Conservation (phyloP, 257 asterid genomes). For the Solanum etuberosum region DNA sequence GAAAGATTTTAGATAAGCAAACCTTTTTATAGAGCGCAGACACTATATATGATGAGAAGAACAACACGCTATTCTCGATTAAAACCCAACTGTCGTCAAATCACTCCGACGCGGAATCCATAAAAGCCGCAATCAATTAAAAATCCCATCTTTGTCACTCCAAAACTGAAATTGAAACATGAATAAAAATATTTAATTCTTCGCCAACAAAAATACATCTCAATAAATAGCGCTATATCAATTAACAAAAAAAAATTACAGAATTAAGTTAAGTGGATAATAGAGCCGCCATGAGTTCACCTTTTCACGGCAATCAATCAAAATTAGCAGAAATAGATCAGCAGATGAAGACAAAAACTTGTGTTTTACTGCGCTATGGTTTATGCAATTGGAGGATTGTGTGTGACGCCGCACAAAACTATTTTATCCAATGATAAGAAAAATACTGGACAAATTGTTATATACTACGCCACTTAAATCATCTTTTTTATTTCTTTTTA, state of each 20-base stretch:
- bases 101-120: background rate
- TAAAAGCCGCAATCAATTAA: background rate
- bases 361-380: background rate
- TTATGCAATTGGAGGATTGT: background rate
- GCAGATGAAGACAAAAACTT: background rate
- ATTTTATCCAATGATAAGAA: background rate
- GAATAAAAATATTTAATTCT: background rate
- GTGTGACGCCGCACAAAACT: background rate
- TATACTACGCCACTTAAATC: background rate
- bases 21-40: background rate
- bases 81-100: slow-evolving; percentile 1
- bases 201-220: background rate
- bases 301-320: background rate
- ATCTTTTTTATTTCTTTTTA: too few species aligned
- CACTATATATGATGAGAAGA: background rate
- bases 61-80: background rate
- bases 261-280: background rate
- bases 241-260: background rate
- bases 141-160: background rate
- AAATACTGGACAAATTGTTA: background rate
- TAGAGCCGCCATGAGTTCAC: background rate
- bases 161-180: background rate
- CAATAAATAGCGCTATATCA: background rate
- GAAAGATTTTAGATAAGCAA: background rate
- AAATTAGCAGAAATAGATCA: background rate